phyloP scores from a whole-genome alignment of 2,329 filamentous ascomycete species.

The Aspergillus sergii region DNA sequence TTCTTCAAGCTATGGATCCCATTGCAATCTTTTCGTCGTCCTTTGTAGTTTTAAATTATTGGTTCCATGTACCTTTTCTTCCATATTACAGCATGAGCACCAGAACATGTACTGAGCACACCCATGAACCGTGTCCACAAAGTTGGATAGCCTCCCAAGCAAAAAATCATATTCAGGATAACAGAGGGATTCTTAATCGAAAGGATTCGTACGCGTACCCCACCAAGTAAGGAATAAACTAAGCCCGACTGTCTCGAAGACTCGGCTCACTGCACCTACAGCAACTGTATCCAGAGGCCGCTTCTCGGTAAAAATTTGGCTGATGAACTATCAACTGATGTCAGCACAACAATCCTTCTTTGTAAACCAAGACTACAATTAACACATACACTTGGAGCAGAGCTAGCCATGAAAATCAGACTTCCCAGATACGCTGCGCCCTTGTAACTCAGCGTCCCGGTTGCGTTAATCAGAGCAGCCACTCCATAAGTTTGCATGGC shows the following conservation, averaged over 20 bases:
- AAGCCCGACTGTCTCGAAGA: slow-evolving; percentile 90
- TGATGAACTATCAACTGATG: slow-evolving; percentile 67
- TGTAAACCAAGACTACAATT: too few relatives aligned
- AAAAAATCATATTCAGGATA: background rate
- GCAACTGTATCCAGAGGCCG: slow-evolving; percentile 87
- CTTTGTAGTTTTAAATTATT: background rate
- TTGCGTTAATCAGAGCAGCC: slow-evolving; percentile 89
- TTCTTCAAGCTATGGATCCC: background rate
- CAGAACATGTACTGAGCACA: background rate
- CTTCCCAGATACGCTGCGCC: slow-evolving; percentile 90
- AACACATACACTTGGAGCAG: slow-evolving; percentile 76
- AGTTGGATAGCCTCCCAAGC: background rate
- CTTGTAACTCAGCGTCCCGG: slow-evolving; percentile 94
- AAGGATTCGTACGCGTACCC: slow-evolving; percentile 93
- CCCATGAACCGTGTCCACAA: background rate
- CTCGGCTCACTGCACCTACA: slow-evolving; percentile 78
- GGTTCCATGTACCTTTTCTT: background rate
- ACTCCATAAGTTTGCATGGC: slow-evolving; percentile 88
- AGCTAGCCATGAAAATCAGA: slow-evolving; percentile 88
- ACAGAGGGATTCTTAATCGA: slow-evolving; percentile 63
- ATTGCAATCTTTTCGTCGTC: background rate
- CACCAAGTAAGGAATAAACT: slow-evolving; percentile 95
- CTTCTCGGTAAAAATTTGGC: slow-evolving; percentile 87
- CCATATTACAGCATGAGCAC: background rate
- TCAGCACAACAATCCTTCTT: background rate